Evolutionary conservation across 2,329 filamentous ascomycete genomes (phyloP), one percentile per base, ranked within the genome.

Genomic region (Microdochium nivale): DNA sequence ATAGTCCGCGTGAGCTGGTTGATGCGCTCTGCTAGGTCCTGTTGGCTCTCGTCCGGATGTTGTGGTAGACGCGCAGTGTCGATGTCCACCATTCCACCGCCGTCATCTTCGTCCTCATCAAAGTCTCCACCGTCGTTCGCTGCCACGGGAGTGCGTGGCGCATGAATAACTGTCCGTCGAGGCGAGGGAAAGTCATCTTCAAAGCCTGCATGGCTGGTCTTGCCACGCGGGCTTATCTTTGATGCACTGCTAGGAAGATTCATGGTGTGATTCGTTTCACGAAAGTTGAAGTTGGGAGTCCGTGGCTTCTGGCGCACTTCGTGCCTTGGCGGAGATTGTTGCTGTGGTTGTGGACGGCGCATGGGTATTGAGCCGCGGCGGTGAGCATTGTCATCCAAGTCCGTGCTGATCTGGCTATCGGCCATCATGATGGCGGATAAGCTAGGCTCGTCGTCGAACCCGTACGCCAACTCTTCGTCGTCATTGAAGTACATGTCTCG

Each of bases 1-100:
- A 55, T 55, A 9, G 48, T 51, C 4, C 44, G 49, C 2, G 51
- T 55, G 3, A 55, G 47, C 19, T 48, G 49, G 21, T 50, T 52
- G 47, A 55, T 55, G 47, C 53, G 53, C 48, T 55, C 53, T 2
- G 53, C 53, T 9, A 55, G 33, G 35, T 55, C 53, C 25, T 53
- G 53, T 33, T 55, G 53, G 23, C 48, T 27, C 32, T 55, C 52
- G 35, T 52, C 44, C 5, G 47, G 52, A 14, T 52, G 25, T 11
- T 30, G 40, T 13, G 53, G 53, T 4, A 55, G 44, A 16, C 43
- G 32, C n/a, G 23, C 40, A 32, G 14, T 4, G 30, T 55, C 53
- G 23, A 55, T 47, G 19, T 49, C 37, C 8, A 53, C 44, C 16
- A 44, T 44, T 11, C 40, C 40, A 13, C 3, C 40, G 9, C n/a